Conservation (phyloP, 768 basidiomycete species). For the Xerocomellus intermedius region DNA sequence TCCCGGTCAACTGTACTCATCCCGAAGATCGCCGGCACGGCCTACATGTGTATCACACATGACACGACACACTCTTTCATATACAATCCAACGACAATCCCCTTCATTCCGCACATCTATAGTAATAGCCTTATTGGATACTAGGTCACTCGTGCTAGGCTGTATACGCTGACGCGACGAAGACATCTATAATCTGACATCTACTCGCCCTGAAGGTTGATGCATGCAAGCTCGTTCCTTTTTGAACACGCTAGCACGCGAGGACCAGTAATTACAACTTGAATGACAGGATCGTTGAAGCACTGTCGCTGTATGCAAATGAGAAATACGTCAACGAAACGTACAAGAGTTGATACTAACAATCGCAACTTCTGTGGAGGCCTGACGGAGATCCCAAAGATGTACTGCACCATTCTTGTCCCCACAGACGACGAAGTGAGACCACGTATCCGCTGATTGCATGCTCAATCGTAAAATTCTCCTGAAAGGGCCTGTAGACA, state of each 20-base stretch:
- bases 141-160: not conserved
- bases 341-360: slow-evolving; percentile 15
- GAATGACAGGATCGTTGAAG: slow-evolving; percentile 37
- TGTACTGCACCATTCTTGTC: slow-evolving; percentile 41
- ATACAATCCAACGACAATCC: not conserved
- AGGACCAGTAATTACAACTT: slow-evolving; percentile 36
- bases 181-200: not conserved
- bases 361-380: slow-evolving; percentile 21
- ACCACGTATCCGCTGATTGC: slow-evolving; percentile 27
- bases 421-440: slow-evolving; percentile 43
- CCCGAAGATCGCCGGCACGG: not conserved
- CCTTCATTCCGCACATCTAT: not conserved
- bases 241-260: slow-evolving; percentile 40
- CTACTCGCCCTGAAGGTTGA: slow-evolving; percentile 24
- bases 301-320: slow-evolving; percentile 31
- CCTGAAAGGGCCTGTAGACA: slow-evolving; percentile 3
- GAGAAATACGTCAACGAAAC: not conserved
- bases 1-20: not conserved
- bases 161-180: not conserved
- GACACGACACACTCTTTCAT: not conserved
- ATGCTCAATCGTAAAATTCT: slow-evolving; percentile 18
- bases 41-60: not conserved
- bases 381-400: slow-evolving; percentile 49
- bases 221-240: slow-evolving; percentile 33
- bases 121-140: not conserved